phyloP scores from a whole-genome alignment of 2,329 filamentous ascomycete species.

The Cladosporium velox region DNA sequence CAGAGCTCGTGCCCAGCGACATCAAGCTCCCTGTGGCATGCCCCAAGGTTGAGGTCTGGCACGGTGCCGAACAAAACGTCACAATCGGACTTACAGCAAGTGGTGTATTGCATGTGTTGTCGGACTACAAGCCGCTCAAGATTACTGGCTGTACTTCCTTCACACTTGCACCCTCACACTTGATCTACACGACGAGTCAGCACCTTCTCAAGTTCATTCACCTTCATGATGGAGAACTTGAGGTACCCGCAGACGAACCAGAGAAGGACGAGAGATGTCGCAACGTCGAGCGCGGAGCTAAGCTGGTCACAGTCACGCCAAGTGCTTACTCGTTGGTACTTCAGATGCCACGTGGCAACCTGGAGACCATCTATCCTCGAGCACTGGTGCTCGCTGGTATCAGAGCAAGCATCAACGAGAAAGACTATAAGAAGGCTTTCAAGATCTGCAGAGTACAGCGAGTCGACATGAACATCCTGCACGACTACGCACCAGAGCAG shows the following conservation, averaged over 20 bases:
- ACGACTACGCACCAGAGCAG: slow-evolving; percentile 85
- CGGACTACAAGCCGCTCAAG: slow-evolving; percentile 64
- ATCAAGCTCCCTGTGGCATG: slow-evolving; percentile 29
- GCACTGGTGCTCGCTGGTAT: slow-evolving; percentile 92
- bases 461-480: slow-evolving; percentile 96
- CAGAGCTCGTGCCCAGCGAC: background rate
- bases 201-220: slow-evolving; percentile 95
- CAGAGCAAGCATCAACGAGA: slow-evolving; percentile 73
- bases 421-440: slow-evolving; percentile 83
- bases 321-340: slow-evolving; percentile 81
- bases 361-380: slow-evolving; percentile 91
- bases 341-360: slow-evolving; percentile 93
- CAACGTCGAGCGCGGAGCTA: slow-evolving; percentile 85
- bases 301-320: slow-evolving; percentile 84
- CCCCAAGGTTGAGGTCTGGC: slow-evolving; percentile 36
- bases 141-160: slow-evolving; percentile 93
- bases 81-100: slow-evolving; percentile 70
- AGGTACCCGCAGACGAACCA: slow-evolving; percentile 83
- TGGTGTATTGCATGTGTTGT: slow-evolving; percentile 60
- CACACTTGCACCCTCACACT: slow-evolving; percentile 73
- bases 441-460: slow-evolving; percentile 85
- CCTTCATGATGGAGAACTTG: slow-evolving; percentile 67
- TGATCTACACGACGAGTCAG: slow-evolving; percentile 89
- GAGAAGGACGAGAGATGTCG: slow-evolving; percentile 90
- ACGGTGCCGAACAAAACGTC: slow-evolving; percentile 42